phyloP scores from a whole-genome alignment of 371 early-diverging fungal species.

The Mortierella sp. region DNA sequence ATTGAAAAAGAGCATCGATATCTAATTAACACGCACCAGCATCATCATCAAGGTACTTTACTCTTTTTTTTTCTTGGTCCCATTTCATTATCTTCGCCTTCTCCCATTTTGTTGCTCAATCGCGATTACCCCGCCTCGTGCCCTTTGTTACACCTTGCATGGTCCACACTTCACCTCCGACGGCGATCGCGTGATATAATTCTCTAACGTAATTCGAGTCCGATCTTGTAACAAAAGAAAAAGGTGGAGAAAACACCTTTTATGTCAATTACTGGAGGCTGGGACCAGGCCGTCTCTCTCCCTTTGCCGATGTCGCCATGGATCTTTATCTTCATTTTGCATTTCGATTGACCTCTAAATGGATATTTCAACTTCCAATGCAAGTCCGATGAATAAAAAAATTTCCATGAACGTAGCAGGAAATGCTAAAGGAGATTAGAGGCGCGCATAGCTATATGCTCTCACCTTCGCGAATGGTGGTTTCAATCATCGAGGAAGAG shows the following conservation, averaged over 20 bases:
- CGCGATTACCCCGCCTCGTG: not conserved
- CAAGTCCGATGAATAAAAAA: not conserved
- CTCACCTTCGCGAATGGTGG: not conserved
- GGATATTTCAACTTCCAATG: not conserved
- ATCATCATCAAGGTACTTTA: not conserved
- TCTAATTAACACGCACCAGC: not conserved
- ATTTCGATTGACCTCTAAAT: no score
- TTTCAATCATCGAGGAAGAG: not conserved
- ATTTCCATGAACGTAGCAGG: not conserved
- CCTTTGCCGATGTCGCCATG: not conserved
- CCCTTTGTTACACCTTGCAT: not conserved
- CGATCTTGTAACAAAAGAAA: not conserved
- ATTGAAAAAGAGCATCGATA: not conserved
- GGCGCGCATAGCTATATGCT: not conserved
- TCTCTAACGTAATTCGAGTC: not conserved
- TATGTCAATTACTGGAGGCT: slow-evolving; percentile 11
- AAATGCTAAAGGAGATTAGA: not conserved
- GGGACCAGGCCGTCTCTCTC: not conserved
- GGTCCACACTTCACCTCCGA: not conserved
- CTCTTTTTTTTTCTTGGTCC: not conserved
- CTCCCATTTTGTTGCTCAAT: not conserved
- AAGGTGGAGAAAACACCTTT: slow-evolving; percentile 1
- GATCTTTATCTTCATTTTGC: not conserved
- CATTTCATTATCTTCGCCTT: not conserved
- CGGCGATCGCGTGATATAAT: not conserved